These are phyloP conservation scores for Bisporella sp. DNA, from an alignment of 2,329 filamentous ascomycete genomes.

Conservation along the genomic window DNA sequence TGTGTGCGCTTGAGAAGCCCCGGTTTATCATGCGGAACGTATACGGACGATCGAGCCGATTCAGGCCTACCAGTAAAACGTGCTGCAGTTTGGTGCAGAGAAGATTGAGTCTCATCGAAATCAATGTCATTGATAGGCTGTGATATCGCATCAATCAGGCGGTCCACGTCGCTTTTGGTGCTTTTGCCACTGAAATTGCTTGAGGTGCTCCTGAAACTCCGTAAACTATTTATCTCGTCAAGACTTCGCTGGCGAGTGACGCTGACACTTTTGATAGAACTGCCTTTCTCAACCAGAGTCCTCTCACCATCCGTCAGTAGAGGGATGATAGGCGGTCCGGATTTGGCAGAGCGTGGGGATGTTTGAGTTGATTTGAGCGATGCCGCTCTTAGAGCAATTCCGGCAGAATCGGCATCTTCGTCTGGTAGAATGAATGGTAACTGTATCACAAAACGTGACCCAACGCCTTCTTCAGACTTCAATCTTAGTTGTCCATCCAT, in stretches of 20 bases:
- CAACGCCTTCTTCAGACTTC: conserved; percentile 76
- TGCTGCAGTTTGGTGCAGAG: conserved; percentile 6
- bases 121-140: conserved; percentile 44
- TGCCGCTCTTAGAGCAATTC: not conserved
- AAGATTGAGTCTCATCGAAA: conserved; percentile 5
- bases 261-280: conserved; percentile 13
- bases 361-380: not conserved
- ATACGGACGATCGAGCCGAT: not conserved
- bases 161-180: conserved; percentile 56
- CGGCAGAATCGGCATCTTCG: conserved; percentile 20
- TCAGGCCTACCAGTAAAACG: not conserved
- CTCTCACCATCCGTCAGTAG: conserved; percentile 43
- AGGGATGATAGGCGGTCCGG: conserved; percentile 10
- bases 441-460: conserved; percentile 75
- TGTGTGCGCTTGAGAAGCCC: not conserved
- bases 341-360: not conserved
- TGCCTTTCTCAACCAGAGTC: conserved; percentile 49
- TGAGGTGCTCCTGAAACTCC: conserved; percentile 21
- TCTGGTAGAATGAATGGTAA: conserved; percentile 64
- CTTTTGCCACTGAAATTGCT: conserved; percentile 33
- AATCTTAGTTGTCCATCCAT: conserved; percentile 84
- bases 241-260: conserved; percentile 13
- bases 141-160: conserved; percentile 66
- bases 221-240: conserved; percentile 18
- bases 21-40: not conserved